Conservation (phyloP, 139 green algal species). For the Klebsormidium nitens region DNA sequence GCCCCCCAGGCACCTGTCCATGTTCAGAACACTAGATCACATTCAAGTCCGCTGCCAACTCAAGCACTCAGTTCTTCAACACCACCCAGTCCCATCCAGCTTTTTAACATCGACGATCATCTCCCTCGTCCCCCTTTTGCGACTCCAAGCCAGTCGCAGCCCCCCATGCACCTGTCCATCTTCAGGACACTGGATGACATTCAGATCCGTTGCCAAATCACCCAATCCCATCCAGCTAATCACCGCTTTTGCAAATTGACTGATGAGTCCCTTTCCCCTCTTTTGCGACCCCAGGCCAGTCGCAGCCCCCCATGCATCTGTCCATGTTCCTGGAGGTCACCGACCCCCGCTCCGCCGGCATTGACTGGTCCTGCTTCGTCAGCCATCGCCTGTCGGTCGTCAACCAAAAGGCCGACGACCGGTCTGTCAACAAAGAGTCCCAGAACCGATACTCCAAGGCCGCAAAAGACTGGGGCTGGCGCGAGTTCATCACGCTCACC, state of each 20-base stretch:
- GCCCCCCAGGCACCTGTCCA: not conserved
- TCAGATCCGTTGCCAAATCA: too few relatives aligned
- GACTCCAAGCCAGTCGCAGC: too few relatives aligned
- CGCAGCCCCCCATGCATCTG: slow-evolving; percentile 54
- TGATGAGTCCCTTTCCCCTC: slow-evolving; percentile 14
- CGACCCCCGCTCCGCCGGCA: slow-evolving; percentile 36
- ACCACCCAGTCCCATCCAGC: too few relatives aligned
- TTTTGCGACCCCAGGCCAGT: slow-evolving; percentile 43
- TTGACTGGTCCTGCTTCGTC: slow-evolving; percentile 64
- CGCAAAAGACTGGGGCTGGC: slow-evolving; percentile 70
- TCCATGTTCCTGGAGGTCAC: slow-evolving; percentile 72
- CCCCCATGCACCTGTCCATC: not conserved
- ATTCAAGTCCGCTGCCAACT: too few relatives aligned
- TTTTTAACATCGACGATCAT: too few relatives aligned
- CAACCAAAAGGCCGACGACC: slow-evolving; percentile 49
- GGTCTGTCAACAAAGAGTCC: slow-evolving; percentile 56
- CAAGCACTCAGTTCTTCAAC: too few relatives aligned
- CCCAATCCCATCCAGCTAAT: too few relatives aligned
- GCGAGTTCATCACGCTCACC: slow-evolving; percentile 65
- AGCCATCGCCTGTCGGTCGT: slow-evolving; percentile 59
- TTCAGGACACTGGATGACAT: too few relatives aligned
- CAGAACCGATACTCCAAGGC: slow-evolving; percentile 62
- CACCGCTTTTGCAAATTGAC: too few relatives aligned
- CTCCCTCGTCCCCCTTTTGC: not conserved
- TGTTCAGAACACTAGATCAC: not conserved